Conservation (phyloP, 2,329 filamentous ascomycete genomes). For the Exophiala aquamarina region DNA sequence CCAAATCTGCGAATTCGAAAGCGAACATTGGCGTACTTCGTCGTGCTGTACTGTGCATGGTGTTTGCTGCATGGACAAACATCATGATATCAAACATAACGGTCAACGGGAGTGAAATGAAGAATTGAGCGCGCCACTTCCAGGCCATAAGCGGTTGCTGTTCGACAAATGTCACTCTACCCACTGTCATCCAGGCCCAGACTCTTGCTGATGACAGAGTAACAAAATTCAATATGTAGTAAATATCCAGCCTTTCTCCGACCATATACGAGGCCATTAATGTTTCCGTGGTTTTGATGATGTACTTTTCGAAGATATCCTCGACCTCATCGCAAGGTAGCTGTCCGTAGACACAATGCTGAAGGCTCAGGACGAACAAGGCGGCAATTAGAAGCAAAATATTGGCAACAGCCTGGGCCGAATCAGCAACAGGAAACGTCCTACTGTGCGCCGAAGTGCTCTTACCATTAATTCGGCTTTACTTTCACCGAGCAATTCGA, state of each 20-base stretch:
- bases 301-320: conserved; percentile 12
- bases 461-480: conserved; percentile 9
- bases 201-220: conserved; percentile 11
- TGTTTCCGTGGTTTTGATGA: conserved; percentile 14
- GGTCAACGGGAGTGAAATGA: conserved; percentile 12
- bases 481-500: conserved; percentile 5
- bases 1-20: conserved; percentile 14
- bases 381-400: conserved; percentile 8
- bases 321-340: conserved; percentile 10
- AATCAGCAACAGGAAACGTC: conserved; percentile 8
- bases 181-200: conserved; percentile 13
- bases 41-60: conserved; percentile 9
- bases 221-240: conserved; percentile 9
- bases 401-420: conserved; percentile 9
- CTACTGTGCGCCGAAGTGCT: conserved; percentile 7
- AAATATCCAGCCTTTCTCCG: conserved; percentile 9
- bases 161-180: conserved; percentile 14
- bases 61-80: conserved; percentile 9
- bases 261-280: conserved; percentile 10
- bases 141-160: conserved; percentile 10
- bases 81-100: conserved; percentile 11
- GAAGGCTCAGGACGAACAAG: conserved; percentile 10
- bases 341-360: conserved; percentile 8
- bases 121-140: conserved; percentile 12
- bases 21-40: conserved; percentile 13